Conservation (phyloP, 805 yeast species). For the Brettanomyces bruxellensis region DNA sequence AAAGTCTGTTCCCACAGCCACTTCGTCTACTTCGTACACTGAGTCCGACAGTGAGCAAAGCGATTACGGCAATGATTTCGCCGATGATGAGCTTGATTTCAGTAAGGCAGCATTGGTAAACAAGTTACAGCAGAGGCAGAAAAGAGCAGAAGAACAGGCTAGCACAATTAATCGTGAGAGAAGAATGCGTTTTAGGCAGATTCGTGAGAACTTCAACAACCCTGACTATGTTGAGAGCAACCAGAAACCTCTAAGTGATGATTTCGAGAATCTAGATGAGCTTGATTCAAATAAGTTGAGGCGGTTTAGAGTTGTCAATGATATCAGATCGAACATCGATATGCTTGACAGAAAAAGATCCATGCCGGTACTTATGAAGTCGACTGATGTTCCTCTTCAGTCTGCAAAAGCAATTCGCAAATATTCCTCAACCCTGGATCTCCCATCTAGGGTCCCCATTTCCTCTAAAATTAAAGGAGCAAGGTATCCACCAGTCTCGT, state of each 20-base stretch:
- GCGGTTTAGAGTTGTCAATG: conserved; percentile 11
- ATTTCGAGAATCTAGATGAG: conserved; percentile 19
- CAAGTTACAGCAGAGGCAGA: conserved; percentile 12
- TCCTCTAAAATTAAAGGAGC: neutral
- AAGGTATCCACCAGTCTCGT: neutral
- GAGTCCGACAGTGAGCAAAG: conserved; percentile 26
- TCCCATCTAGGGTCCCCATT: conserved; percentile 8
- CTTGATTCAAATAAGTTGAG: conserved; percentile 14
- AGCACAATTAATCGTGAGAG: conserved; percentile 6
- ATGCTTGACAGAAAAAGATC: conserved; percentile 16
- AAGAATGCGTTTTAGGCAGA: neutral
- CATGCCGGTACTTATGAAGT: conserved; percentile 15
- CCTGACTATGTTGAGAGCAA: conserved; percentile 14
- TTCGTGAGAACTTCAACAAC: neutral
- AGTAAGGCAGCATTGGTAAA: conserved; percentile 8
- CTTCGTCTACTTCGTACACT: conserved; percentile 10
- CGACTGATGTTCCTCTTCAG: conserved; percentile 4
- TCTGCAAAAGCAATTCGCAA: conserved; percentile 14
- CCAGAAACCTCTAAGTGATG: conserved; percentile 16
- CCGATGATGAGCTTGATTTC: conserved; percentile 8
- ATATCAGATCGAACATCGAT: conserved; percentile 1
- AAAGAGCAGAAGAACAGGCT: conserved; percentile 11
- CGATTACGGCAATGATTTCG: conserved; percentile 23
- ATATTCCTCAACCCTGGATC: conserved; percentile 21
- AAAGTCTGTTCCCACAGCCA: conserved; percentile 4